Conservation (phyloP, 148 eudicot species). For the Rhododendron vialii region DNA sequence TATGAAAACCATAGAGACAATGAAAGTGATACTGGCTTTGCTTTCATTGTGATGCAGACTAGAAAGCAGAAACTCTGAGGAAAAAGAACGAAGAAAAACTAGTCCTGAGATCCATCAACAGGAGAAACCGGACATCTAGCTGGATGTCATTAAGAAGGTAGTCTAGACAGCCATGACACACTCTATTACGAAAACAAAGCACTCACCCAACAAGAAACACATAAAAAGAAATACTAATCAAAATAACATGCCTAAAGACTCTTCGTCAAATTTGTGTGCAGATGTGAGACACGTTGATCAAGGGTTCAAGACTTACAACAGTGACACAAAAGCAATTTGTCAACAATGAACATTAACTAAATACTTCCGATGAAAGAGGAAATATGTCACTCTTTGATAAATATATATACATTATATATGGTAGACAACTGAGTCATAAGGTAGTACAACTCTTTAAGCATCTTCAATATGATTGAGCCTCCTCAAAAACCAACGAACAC, state of each 20-base stretch:
- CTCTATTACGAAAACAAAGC: neutral
- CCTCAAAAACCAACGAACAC: neutral
- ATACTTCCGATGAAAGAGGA: neutral
- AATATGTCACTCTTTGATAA: neutral
- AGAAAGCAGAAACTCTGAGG: neutral
- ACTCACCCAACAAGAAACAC: neutral
- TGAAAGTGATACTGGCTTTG: neutral
- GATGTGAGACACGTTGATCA: neutral
- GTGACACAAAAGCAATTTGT: neutral
- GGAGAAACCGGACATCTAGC: neutral
- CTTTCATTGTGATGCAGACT: neutral
- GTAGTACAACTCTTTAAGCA: slow-evolving; percentile 1
- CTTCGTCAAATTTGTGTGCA: neutral
- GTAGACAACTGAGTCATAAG: neutral
- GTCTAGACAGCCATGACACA: neutral
- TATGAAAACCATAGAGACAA: neutral
- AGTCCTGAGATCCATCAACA: neutral
- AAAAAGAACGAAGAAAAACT: neutral
- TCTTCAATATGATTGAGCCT: neutral
- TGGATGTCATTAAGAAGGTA: neutral
- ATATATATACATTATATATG: neutral
- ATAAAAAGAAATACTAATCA: neutral
- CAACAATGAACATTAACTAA: neutral
- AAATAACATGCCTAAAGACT: neutral
- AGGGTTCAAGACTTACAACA: neutral